Evolutionary conservation across 768 basidiomycete genomes (phyloP), one percentile per base, ranked within the genome.

Genomic region (Symmetrospora coprosmae): DNA sequence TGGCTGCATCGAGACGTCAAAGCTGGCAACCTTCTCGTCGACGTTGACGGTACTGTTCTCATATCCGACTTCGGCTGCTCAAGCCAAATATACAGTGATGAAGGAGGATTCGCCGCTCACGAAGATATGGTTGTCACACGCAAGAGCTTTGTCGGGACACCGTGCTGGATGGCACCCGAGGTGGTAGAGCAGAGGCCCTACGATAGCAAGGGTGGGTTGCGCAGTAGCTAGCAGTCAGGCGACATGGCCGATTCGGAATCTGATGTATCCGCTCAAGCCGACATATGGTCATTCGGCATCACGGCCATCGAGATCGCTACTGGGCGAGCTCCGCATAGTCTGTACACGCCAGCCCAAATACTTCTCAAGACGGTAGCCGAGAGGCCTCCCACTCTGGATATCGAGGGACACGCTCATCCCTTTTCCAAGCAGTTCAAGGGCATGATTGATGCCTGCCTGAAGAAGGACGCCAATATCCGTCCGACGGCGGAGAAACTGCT

Each of bases 151-250:
- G 91, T 94, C 14, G 91, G 91, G 48, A 94, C 90, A 81, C 91
- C 91, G 1, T 87, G 86, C 70, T 94, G 87, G 87, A 96, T 94
- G 90, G 87, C 91, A 0, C 91, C 91, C 1, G 91, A 96, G 67
- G 79, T 94, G 23, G 86, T 96, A 46, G 79, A 84, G 66, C 85
- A 88, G 49, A 79, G 79, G 65, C 80, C 81, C 56, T 92, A 91
- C 71, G 88, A 91, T 53, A 56, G 66, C 1, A 71, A 67, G 45
- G 68, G 68, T 67, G 39, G 31, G 63, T 33, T 31, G 2, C 14
- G 17, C 30, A 13, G 21, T 38, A n/a, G 35, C n/a, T 8, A n/a
- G 35, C 9, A 8, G n/a, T 9, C 35, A 38, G 35, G 17, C 50
- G 43, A 28, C 27, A 58, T 46, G 28, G 28, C 9, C 19, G 7